Conservation (phyloP, 2,329 filamentous ascomycete genomes). For the Xylariaceae sp. region DNA sequence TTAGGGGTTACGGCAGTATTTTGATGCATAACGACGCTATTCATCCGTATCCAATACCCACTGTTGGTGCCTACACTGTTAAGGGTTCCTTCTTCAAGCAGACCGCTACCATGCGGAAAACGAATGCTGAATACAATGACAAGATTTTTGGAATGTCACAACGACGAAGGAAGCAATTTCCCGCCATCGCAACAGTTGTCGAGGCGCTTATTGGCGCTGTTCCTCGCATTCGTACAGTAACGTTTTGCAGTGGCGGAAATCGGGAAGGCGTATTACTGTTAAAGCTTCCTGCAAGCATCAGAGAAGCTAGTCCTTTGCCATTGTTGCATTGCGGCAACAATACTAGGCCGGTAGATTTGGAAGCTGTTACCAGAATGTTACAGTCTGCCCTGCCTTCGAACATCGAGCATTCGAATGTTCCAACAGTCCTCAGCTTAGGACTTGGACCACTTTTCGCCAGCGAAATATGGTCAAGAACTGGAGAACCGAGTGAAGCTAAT, state of each 20-base stretch:
- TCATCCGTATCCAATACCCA: conserved; percentile 81
- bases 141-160: conserved; percentile 81
- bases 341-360: conserved; percentile 36
- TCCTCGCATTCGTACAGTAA: conserved; percentile 73
- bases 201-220: conserved; percentile 73
- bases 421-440: conserved; percentile 52
- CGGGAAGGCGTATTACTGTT: conserved; percentile 83
- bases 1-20: conserved; percentile 89
- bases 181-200: conserved; percentile 83
- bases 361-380: conserved; percentile 49
- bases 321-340: conserved; percentile 40
- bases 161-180: conserved; percentile 79
- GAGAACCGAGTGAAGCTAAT: conserved; percentile 58
- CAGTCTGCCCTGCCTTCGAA: conserved; percentile 51
- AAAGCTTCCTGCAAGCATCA: conserved; percentile 64
- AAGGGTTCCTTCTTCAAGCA: conserved; percentile 65
- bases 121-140: conserved; percentile 57
- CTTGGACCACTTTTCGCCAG: conserved; percentile 54
- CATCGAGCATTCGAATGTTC: conserved; percentile 44
- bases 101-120: conserved; percentile 57
- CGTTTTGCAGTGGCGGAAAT: conserved; percentile 88
- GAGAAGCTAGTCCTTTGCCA: conserved; percentile 69
- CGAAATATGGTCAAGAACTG: conserved; percentile 59
- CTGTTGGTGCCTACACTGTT: conserved; percentile 80
- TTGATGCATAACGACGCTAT: conserved; percentile 79